Percentiles rank a stretch among this genome's conserved stretches.
Conservation (phyloP, 768 basidiomycete species). For the Wakefieldia striispora region DNA sequence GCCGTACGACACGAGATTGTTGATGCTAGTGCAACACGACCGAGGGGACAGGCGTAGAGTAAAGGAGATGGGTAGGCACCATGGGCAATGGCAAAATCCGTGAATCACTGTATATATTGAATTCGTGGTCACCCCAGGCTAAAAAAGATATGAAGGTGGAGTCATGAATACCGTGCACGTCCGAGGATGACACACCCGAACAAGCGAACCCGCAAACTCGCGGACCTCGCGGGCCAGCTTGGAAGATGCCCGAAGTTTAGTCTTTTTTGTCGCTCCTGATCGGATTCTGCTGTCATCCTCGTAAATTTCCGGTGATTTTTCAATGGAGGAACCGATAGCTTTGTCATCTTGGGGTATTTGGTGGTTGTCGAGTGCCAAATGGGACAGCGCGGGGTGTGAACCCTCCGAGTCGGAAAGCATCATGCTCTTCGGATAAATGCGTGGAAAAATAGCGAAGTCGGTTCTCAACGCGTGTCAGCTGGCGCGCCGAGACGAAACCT, state of each 20-base stretch:
- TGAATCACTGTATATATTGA: constrained; percentile 72
- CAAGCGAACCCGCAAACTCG: constrained; percentile 51
- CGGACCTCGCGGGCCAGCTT: constrained; percentile 56
- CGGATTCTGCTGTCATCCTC: constrained; percentile 38
- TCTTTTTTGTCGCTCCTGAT: constrained; percentile 55
- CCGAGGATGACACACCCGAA: constrained; percentile 39
- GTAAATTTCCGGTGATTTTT: constrained; percentile 1
- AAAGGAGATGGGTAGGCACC: constrained; percentile 88
- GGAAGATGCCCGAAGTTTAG: constrained; percentile 50
- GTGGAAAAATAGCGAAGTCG: no score
- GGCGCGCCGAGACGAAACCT: no score
- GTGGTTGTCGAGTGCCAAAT: constrained; percentile 48
- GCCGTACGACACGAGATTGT: constrained; percentile 85
- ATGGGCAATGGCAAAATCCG: constrained; percentile 59
- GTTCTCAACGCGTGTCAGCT: no score
- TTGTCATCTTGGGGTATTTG: constrained; percentile 8
- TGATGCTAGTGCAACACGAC: constrained; percentile 66
- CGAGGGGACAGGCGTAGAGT: constrained; percentile 56
- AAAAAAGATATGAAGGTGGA: background rate
- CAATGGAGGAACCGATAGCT: background rate
- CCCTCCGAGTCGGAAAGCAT: no score
- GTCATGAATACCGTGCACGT: background rate
- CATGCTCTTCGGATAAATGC: no score
- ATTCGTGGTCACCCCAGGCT: constrained; percentile 76
- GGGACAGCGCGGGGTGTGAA: constrained; percentile 57